phyloP scores from a whole-genome alignment of 140 eudicot genomes.

The Oenanthe javanica region DNA sequence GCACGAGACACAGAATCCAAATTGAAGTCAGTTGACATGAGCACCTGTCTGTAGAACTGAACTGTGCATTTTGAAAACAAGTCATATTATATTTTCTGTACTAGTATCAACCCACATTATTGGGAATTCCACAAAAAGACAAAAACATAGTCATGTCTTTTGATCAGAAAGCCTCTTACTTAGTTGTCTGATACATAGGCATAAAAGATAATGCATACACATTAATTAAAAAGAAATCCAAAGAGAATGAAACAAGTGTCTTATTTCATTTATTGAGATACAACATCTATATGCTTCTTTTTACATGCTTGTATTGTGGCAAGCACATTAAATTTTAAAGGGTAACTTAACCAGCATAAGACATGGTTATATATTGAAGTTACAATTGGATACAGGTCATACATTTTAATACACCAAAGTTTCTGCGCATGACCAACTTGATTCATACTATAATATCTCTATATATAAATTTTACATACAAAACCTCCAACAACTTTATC shows the following conservation, averaged over 20 bases:
- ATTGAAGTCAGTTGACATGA: neutral
- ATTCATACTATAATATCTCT: neutral
- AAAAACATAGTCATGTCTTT: neutral
- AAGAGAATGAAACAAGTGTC: neutral
- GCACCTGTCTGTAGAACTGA: neutral
- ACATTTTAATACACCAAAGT: neutral
- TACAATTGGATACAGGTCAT: neutral
- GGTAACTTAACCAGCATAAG: neutral
- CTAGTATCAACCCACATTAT: neutral
- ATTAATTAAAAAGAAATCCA: neutral
- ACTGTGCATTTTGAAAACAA: neutral
- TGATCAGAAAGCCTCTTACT: neutral
- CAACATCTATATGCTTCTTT: neutral
- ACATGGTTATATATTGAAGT: neutral
- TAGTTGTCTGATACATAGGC: neutral
- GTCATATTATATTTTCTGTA: neutral
- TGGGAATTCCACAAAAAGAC: neutral
- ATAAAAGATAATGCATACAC: neutral
- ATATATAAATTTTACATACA: neutral
- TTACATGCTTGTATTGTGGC: neutral
- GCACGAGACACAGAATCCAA: neutral
- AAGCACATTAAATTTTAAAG: too few relatives aligned
- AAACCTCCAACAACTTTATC: neutral
- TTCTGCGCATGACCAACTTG: neutral
- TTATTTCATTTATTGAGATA: neutral